Conservation (phyloP, 2,329 filamentous ascomycete genomes). For the Dactylellina drechsleri region DNA sequence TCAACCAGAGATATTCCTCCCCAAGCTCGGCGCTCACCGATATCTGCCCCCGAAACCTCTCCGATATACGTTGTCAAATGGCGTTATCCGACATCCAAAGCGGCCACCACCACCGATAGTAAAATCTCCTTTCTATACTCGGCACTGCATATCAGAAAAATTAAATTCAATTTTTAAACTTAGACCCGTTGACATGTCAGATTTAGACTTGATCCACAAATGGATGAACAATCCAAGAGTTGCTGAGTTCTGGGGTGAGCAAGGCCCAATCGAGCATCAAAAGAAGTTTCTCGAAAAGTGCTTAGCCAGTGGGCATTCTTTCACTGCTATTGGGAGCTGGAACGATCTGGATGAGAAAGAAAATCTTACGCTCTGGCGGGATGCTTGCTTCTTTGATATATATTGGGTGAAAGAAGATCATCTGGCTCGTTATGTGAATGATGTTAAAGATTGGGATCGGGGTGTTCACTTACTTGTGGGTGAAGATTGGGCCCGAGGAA, state of each 20-base stretch:
- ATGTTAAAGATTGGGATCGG: constrained; percentile 81
- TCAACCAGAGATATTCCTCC: constrained; percentile 85
- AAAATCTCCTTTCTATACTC: constrained; percentile 89
- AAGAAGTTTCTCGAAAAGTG: constrained; percentile 74
- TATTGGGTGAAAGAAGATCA: constrained; percentile 98
- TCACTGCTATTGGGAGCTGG: constrained; percentile 92
- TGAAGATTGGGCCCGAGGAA: constrained; percentile 87
- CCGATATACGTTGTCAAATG: constrained; percentile 81
- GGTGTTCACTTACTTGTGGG: constrained; percentile 90
- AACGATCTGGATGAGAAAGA: constrained; percentile 64
- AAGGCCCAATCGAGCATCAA: constrained; percentile 69
- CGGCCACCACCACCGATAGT: constrained; percentile 88
- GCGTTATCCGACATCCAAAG: constrained; percentile 79
- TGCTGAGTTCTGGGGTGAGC: constrained; percentile 81
- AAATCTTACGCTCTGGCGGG: constrained; percentile 42
- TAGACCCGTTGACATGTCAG: constrained; percentile 65
- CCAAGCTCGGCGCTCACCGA: constrained; percentile 24
- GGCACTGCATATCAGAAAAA: constrained; percentile 76
- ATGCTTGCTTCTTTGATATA: constrained; percentile 85
- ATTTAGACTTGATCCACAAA: constrained; percentile 76
- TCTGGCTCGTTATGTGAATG: constrained; percentile 73
- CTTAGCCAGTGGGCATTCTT: constrained; percentile 77
- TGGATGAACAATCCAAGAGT: constrained; percentile 93
- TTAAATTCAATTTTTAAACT: constrained; percentile 87
- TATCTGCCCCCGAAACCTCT: constrained; percentile 71